Evolutionary conservation across 2,329 filamentous ascomycete species (phyloP), one percentile per base, ranked within the genome.

Genomic region (Xylariales sp.): DNA sequence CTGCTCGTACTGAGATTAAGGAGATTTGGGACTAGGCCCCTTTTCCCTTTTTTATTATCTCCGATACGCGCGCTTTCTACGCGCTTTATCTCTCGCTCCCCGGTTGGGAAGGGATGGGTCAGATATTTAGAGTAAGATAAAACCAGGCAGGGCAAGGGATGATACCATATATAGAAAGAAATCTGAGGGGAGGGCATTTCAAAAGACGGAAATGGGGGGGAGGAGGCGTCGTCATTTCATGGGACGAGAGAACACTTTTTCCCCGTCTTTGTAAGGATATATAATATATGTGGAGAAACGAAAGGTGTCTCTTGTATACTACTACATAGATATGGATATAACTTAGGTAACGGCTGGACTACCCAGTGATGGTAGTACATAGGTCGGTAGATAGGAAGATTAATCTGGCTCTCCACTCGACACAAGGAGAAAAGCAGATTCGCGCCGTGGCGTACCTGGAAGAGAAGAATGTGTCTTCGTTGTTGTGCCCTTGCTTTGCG

Each of bases 61-160:
- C 34, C 1, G 8, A 14, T 18, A 7, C 41, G 16, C 12, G 32
- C 12, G 8, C 23, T 28, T 18, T 50, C 45, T 39, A 43, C 10
- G 39, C 41, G 50, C 23, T 62, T 46, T 57, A 18, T 58, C 36
- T 39, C 12, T 62, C 45, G 36, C 36, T 39, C 41, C 43, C 36
- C 14, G 46, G 36, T 32, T 30, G 41, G 48, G 23, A 41, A 58
- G 46, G 30, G 16, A 46, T 49, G 46, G 46, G 18, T 18, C 69
- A 36, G 67, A 34, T 28, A 46, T 69, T 43, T 67, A 63, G 63
- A 49, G 69, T 69, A 64, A 30, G 18, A 63, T 64, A 64, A 60
- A 67, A 56, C 56, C 50, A 56, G 65, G 65, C 66, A 72, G 50
- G 65, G 72, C 67, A 63, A 66, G 54, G 62, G 30, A 59, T 62